A percentile compares a stretch with the other conserved stretches of the same genome.
phyloP scores from a whole-genome alignment of 192 early-diverging fungal genomes.

The Borealophlyctis nickersoniae region DNA sequence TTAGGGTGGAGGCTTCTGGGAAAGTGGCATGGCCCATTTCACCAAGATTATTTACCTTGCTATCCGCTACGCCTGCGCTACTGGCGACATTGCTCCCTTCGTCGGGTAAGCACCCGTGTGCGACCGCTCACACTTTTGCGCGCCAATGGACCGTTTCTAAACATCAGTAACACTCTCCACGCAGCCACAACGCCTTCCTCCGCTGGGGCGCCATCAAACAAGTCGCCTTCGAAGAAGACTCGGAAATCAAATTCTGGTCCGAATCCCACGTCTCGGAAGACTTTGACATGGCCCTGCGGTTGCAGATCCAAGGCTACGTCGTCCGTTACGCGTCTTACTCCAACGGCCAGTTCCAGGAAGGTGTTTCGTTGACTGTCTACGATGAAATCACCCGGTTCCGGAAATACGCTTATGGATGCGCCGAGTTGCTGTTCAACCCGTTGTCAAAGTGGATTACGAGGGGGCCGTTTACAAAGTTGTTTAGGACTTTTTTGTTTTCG shows the following conservation, averaged over 20 bases:
- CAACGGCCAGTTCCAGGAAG: conserved; percentile 29
- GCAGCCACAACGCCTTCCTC: conserved; percentile 24
- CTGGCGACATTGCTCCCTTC: conserved; percentile 21
- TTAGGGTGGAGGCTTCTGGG: no score
- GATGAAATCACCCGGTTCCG: conserved; percentile 26
- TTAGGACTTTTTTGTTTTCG: conserved; percentile 16
- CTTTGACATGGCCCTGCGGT: conserved; percentile 26
- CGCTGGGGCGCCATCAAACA: conserved; percentile 23
- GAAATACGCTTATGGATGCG: conserved; percentile 28
- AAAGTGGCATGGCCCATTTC: conserved; percentile 23
- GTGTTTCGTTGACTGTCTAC: conserved; percentile 24
- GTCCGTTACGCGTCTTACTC: conserved; percentile 19
- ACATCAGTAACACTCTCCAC: not conserved
- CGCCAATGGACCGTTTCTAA: not conserved
- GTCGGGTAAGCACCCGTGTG: conserved; percentile 13
- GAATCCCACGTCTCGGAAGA: conserved; percentile 26
- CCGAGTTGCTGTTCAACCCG: conserved; percentile 23
- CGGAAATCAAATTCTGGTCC: conserved; percentile 23
- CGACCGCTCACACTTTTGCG: not conserved
- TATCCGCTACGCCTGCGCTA: conserved; percentile 15
- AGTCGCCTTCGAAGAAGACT: conserved; percentile 29
- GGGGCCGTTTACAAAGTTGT: conserved; percentile 18
- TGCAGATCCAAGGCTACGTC: conserved; percentile 25
- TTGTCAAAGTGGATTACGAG: conserved; percentile 11
- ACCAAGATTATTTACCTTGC: conserved; percentile 20